Evolutionary conservation across 2,329 filamentous ascomycete species (phyloP).

Genomic region (Aphanocladium album): DNA sequence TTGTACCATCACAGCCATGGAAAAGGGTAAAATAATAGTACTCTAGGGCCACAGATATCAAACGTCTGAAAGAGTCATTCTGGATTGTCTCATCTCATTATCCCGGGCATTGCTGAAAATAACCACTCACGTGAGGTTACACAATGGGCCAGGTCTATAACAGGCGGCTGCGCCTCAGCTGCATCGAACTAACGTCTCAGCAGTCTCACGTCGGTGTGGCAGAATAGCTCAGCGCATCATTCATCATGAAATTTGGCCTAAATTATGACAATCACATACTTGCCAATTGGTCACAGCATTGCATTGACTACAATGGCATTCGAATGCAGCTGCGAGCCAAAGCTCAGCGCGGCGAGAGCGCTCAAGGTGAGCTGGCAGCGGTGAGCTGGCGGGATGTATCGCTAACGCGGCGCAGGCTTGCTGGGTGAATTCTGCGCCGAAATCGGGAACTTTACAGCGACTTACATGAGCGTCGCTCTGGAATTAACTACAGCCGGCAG

Average conservation of each 20-base stretch:
- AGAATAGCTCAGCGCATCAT: neutral
- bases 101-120: too few species aligned
- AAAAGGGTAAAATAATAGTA: too few species aligned
- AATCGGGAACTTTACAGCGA: too few species aligned
- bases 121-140: neutral
- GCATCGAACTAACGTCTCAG: neutral
- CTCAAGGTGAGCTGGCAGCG: neutral
- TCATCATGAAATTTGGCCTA: slow-evolving; percentile 27
- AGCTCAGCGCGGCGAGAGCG: neutral
- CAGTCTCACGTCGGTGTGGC: neutral
- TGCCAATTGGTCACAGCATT: slow-evolving; percentile 24
- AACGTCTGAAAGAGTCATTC: too few species aligned
- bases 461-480: too few species aligned
- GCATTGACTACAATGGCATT: slow-evolving; percentile 25
- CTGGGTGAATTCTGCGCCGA: neutral
- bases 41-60: too few species aligned
- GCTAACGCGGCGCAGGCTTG: neutral
- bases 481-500: too few species aligned
- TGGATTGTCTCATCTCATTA: too few species aligned
- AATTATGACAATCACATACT: slow-evolving; percentile 21
- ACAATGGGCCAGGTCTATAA: neutral
- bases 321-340: slow-evolving; percentile 15
- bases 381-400: neutral
- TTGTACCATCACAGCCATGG: too few species aligned
- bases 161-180: neutral